Evolutionary conservation across 1,284 basidiomycete species (phyloP), one percentile per base, ranked within the genome.

Genomic region (Tylopilus sp.): DNA sequence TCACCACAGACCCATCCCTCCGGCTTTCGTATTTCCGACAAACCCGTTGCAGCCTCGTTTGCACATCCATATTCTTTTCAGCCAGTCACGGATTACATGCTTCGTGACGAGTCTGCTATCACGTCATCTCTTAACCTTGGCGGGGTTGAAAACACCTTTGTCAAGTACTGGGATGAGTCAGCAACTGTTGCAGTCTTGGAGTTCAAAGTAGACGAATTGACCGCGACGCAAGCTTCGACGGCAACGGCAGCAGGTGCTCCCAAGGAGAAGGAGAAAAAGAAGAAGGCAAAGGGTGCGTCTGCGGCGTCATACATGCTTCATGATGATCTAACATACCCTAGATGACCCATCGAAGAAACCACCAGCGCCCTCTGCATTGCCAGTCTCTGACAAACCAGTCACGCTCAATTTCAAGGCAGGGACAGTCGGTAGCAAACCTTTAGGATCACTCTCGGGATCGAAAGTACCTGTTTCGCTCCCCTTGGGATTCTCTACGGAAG

Each of bases 61-160:
- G 91, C 91, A 36, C 88, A 92, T 66, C 80, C 85, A 3, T 82
- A 86, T 57, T 88, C 91, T 8, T 94, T 94, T 67, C 82, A 89
- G 58, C 86, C 85, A 6, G 75, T 89, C 18, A 76, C 80, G 18
- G 81, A 91, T 52, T 78, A 83, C 63, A 77, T 84, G 57, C 70
- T 80, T 39, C 79, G 83, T 15, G 88, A 92, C 58, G 88, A 90
- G 53, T 79, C 83, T 10, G 85, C 83, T 56, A 69, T 91, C 21
- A 61, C 74, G 15, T 85, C 84, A 4, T 82, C 86, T 1, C 56
- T 75, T 24, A 77, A 74, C 50, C 71, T 89, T 11, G 88, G 88
- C 30, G 85, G 86, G 9, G 73, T 75, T 18, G 85, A 87, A 58
- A 80, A 78, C 36, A 73, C 77, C 15, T 89, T 83, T 78, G 83